Evolutionary conservation across 495 filamentous ascomycete species (phyloP), one percentile per base, ranked within the genome.

Genomic region (Hypoxylon fuscum): DNA sequence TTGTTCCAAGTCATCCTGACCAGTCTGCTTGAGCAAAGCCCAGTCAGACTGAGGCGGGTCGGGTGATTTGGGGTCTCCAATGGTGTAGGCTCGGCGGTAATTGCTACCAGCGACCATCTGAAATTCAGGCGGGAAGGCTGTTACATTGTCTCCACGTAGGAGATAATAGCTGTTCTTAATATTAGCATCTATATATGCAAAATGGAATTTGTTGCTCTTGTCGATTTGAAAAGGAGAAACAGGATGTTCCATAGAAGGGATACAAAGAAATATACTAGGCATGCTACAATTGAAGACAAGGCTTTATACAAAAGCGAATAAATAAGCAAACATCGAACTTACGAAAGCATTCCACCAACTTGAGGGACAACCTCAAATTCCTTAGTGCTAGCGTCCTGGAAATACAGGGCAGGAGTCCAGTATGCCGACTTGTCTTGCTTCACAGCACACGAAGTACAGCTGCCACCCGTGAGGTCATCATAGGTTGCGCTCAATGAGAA

Each of bases 41-140:
- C 91, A 96, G 17, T 76, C 56, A 4, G 90, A 91, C 71, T 88
- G 89, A 60, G 83, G 83, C n/a, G 88, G 87, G 63, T 94, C 91
- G 10, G 86, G 84, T 29, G 88, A 62, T 25, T 57, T 62, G 20
- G 66, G 67, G 45, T 73, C 78, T 0, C 84, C 84, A 56, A 87
- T 83, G 2, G 84, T 83, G 76, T 91, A 95, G 73, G 88, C 88
- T 56, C 93, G 90, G 38, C 80, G 79, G 6, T 70, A 70, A 46
- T 69, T 79, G 72, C 93, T 85, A 14, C 94, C 94, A 47, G 93
- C 89, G 56, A 98, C 77, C 90, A 97, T 95, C 40, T 87, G 85
- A 79, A 98, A 96, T 40, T 83, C 81, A 1, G 79, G 64, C 0
- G 93, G 94, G 76, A 96, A 97, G 0, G 91, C 88, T 23, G 79